Evolutionary conservation across 306 rosid species (phyloP), one percentile per base, ranked within the genome.

Genomic region (Citrullus mucosospermus): DNA sequence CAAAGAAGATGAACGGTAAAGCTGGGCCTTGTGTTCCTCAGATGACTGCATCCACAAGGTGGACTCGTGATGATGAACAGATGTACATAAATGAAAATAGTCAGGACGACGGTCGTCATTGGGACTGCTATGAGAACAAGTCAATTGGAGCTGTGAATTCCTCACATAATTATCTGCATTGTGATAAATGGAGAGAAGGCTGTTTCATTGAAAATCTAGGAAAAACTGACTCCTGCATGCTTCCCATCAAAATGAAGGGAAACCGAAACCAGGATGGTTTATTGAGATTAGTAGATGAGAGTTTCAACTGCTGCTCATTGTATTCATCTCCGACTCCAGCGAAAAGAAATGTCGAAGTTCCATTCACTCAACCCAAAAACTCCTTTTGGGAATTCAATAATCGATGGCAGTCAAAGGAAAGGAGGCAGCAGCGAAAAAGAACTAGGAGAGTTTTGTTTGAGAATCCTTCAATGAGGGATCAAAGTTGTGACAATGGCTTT

Each of bases 321-420:
- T 84, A 77, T 25, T 78, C 68, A 72, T 86, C 93, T 38, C 93
- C 90, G 6, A 77, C 78, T 79, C 84, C 79, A 50, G 69, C 77
- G 18, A 85, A 80, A 82, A 60, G 70, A 38, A 79, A 82, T 34
- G 73, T 28, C 17, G 83, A 84, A 75, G 71, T 79, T 82, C 85
- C 87, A 32, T 72, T 80, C 73, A 78, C 92, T 22, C 92, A 89
- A 65, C 88, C 92, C 2, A 90, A 84, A 84, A 83, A 84, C 77
- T 59, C 80, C 22, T 56, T 86, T 20, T 86, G 96, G 92, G 91
- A 93, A 38, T 82, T 86, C 75, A 81, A 72, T 71, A 57, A 80
- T 65, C 87, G 88, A 78, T 25, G 70, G 46, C 88, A 78, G 83
- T 44, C 36, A 3, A 87, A 74, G 39, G 56, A 84, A 79, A 88